Percentiles rank a stretch among this genome's conserved stretches.
Evolutionary conservation across 805 yeast genomes (phyloP).

Genomic region (Pichia cabralensis): DNA sequence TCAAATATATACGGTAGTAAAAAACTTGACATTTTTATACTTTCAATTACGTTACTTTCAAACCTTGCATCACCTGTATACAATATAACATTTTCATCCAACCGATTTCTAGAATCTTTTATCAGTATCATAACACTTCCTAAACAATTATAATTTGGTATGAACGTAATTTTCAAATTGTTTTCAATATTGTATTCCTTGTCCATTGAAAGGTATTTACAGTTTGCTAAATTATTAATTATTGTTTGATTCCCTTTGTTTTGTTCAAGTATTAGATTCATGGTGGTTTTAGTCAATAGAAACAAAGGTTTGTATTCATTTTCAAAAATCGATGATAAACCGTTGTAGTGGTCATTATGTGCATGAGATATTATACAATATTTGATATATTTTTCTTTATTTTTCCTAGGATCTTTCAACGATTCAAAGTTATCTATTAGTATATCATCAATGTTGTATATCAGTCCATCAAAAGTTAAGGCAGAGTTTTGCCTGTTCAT

Average conservation of each 20-base stretch:
- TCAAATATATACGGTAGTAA: slow-evolving; percentile 7
- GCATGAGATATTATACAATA: slow-evolving; percentile 15
- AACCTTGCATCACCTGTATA: slow-evolving; percentile 17
- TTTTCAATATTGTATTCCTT: slow-evolving; percentile 1
- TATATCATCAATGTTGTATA: slow-evolving; percentile 8
- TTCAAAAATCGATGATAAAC: not conserved
- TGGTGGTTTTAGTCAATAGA: slow-evolving; percentile 3
- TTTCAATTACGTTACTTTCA: slow-evolving; percentile 3
- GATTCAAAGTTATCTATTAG: slow-evolving; percentile 12
- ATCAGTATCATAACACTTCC: slow-evolving; percentile 14
- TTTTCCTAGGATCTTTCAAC: not conserved
- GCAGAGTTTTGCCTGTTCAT: not conserved
- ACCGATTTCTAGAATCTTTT: not conserved
- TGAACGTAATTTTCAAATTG: slow-evolving; percentile 7
- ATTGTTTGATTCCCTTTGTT: not conserved
- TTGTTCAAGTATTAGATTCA: not conserved
- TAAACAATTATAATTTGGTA: slow-evolving; percentile 15
- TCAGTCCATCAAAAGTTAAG: slow-evolving; percentile 10
- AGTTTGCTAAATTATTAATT: not conserved
- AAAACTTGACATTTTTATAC: slow-evolving; percentile 2
- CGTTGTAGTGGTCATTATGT: slow-evolving; percentile 13
- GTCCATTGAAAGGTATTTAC: not conserved
- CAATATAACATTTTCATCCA: slow-evolving; percentile 1
- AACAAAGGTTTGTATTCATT: not conserved
- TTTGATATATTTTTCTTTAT: not conserved